These are phyloP conservation scores for Globisporangium cederbergense DNA, from an alignment of 352 stramenopile species.

Conservation along the genomic window DNA sequence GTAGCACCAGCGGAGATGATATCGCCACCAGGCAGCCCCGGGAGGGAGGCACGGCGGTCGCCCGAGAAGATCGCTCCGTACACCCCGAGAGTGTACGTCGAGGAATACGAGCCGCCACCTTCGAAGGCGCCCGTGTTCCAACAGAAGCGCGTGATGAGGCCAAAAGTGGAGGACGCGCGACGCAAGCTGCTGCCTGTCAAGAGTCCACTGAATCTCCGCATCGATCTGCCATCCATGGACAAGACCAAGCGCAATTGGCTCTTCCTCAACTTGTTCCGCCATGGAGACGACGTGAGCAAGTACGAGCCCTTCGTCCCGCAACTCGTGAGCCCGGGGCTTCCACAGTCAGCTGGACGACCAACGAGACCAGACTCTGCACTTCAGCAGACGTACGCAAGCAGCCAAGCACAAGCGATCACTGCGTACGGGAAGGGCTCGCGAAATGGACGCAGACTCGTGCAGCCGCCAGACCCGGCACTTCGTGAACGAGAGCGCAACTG, in stretches of 20 bases:
- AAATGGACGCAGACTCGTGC: slow-evolving; percentile 25
- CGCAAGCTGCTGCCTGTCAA: slow-evolving; percentile 47
- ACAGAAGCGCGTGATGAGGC: slow-evolving; percentile 25
- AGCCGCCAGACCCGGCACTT: slow-evolving; percentile 21
- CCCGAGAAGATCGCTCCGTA: slow-evolving; percentile 6
- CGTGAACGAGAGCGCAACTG: slow-evolving; percentile 49
- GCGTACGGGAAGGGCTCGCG: slow-evolving; percentile 17
- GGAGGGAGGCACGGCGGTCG: neutral
- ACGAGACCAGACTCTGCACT: slow-evolving; percentile 13
- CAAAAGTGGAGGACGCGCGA: slow-evolving; percentile 17
- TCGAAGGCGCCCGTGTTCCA: slow-evolving; percentile 46
- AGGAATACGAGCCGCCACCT: slow-evolving; percentile 29
- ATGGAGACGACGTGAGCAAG: slow-evolving; percentile 59
- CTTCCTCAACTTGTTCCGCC: slow-evolving; percentile 78
- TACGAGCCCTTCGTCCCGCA: slow-evolving; percentile 60
- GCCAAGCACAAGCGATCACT: neutral
- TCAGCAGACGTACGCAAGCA: slow-evolving; percentile 24
- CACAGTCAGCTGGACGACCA: neutral
- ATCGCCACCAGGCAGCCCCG: neutral
- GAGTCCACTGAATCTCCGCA: slow-evolving; percentile 44
- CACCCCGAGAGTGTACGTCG: slow-evolving; percentile 13
- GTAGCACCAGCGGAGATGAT: neutral
- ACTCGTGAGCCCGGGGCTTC: slow-evolving; percentile 5
- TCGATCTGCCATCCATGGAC: slow-evolving; percentile 48
- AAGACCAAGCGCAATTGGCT: slow-evolving; percentile 76